These are phyloP conservation scores for Aotearoamyces nothofagi DNA, from an alignment of 2,329 filamentous ascomycete species.

Conservation along the genomic window DNA sequence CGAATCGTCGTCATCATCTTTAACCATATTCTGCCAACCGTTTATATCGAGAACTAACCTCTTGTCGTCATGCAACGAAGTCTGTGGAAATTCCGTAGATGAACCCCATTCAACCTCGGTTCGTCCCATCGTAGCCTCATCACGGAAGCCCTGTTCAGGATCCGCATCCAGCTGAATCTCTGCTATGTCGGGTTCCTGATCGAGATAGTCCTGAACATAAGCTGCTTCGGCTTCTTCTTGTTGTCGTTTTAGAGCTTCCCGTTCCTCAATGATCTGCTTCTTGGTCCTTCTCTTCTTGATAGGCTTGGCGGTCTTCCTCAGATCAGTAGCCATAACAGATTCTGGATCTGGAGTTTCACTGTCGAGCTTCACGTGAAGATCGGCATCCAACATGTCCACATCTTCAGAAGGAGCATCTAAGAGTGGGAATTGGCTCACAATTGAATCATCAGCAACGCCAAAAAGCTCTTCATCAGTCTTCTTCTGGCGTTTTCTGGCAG, in stretches of 20 bases:
- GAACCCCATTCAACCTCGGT: slow-evolving; percentile 41
- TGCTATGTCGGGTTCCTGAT: slow-evolving; percentile 20
- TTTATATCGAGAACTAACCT: slow-evolving; percentile 51
- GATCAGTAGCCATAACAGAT: slow-evolving; percentile 25
- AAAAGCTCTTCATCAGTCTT: slow-evolving; percentile 69
- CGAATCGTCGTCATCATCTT: slow-evolving; percentile 51
- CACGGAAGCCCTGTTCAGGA: slow-evolving; percentile 16
- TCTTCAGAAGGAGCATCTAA: slow-evolving; percentile 27
- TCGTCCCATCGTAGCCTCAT: slow-evolving; percentile 17
- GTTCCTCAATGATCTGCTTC: slow-evolving; percentile 59
- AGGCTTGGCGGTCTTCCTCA: slow-evolving; percentile 43
- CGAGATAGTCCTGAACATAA: slow-evolving; percentile 24
- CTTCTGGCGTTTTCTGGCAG: slow-evolving; percentile 65
- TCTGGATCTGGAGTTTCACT: slow-evolving; percentile 27
- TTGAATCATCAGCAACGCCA: slow-evolving; percentile 39
- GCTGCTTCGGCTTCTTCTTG: slow-evolving; percentile 32
- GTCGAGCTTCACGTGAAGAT: slow-evolving; percentile 32
- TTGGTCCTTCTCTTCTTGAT: slow-evolving; percentile 57
- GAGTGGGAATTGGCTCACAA: slow-evolving; percentile 32
- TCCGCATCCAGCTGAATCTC: slow-evolving; percentile 14
- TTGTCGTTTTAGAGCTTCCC: slow-evolving; percentile 41
- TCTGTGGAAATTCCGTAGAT: slow-evolving; percentile 38
- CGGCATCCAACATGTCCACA: slow-evolving; percentile 30
- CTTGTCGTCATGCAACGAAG: slow-evolving; percentile 52
- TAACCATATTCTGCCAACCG: slow-evolving; percentile 52